Evolutionary conservation across 1,139 yeast species (phyloP).

Genomic region (Yamadazyma atmosphaerica): DNA sequence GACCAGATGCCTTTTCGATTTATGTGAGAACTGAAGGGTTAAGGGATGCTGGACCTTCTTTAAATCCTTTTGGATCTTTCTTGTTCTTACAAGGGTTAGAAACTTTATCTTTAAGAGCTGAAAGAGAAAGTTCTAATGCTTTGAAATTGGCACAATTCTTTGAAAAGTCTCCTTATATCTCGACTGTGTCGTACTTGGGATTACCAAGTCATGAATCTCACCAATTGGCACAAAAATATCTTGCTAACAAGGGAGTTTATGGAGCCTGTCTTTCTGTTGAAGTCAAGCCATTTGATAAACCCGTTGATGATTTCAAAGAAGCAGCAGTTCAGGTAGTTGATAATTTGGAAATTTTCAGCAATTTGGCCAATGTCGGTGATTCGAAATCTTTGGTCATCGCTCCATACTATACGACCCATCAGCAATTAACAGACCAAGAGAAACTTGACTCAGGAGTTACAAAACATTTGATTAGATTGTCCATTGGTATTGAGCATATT

Average conservation of each 20-base stretch:
- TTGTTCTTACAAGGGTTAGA: conserved; percentile 87
- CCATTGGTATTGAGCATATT: conserved; percentile 86
- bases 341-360: conserved; percentile 76
- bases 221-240: conserved; percentile 78
- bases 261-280: conserved; percentile 92
- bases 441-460: conserved; percentile 82
- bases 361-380: conserved; percentile 96
- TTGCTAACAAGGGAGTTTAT: conserved; percentile 59
- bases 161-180: conserved; percentile 69
- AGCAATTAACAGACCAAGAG: conserved; percentile 82
- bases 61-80: conserved; percentile 89
- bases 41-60: conserved; percentile 89
- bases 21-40: conserved; percentile 83
- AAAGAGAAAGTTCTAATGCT: conserved; percentile 88
- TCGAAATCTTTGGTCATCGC: conserved; percentile 92
- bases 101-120: conserved; percentile 89
- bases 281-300: conserved; percentile 62
- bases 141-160: conserved; percentile 75
- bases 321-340: conserved; percentile 86
- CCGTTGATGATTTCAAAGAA: conserved; percentile 59
- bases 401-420: conserved; percentile 94
- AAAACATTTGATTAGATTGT: conserved; percentile 81
- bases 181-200: conserved; percentile 93
- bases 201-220: conserved; percentile 81
- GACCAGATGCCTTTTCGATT: conserved; percentile 74